Evolutionary conservation across 805 yeast genomes (phyloP).

Genomic region (Kazachstania viticola): DNA sequence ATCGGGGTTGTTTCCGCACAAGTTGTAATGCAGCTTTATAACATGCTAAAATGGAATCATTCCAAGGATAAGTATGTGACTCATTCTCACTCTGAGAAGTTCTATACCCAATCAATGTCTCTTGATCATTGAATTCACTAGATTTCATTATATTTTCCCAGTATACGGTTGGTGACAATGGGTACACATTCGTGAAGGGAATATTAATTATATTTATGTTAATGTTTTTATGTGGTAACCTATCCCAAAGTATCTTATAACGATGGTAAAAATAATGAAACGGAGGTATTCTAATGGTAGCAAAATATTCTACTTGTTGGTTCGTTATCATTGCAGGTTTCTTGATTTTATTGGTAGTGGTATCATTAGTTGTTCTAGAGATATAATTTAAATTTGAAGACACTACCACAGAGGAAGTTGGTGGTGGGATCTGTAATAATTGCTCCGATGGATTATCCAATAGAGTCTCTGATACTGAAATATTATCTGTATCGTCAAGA

Average conservation of each 20-base stretch:
- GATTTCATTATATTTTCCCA: constrained; percentile 13
- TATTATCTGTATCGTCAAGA: constrained; percentile 6
- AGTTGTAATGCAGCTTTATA: constrained; percentile 5
- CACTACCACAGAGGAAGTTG: constrained; percentile 22
- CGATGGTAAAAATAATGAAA: constrained; percentile 24
- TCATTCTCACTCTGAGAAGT: constrained; percentile 1
- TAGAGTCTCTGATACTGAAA: constrained; percentile 19
- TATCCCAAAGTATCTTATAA: constrained; percentile 21
- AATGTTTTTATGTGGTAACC: constrained; percentile 20
- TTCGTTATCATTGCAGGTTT: constrained; percentile 17
- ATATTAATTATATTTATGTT: constrained; percentile 23
- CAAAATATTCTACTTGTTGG: constrained; percentile 17
- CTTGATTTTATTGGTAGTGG: constrained; percentile 2
- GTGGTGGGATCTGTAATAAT: constrained; percentile 21
- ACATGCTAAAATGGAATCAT: constrained; percentile 15
- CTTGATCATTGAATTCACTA: constrained; percentile 15
- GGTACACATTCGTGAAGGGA: constrained; percentile 26
- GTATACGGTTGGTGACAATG: constrained; percentile 17
- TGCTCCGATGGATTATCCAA: constrained; percentile 11
- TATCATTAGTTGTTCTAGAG: constrained; percentile 9
- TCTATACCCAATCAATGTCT: constrained; percentile 17
- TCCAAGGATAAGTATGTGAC: constrained; percentile 13
- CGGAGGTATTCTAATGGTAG: constrained; percentile 14
- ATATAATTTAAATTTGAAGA: constrained; percentile 17
- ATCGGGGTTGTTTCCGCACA: no score